These are phyloP conservation scores for Xylariaceae sp. DNA, from an alignment of 2,329 filamentous ascomycete genomes.

Conservation along the genomic window DNA sequence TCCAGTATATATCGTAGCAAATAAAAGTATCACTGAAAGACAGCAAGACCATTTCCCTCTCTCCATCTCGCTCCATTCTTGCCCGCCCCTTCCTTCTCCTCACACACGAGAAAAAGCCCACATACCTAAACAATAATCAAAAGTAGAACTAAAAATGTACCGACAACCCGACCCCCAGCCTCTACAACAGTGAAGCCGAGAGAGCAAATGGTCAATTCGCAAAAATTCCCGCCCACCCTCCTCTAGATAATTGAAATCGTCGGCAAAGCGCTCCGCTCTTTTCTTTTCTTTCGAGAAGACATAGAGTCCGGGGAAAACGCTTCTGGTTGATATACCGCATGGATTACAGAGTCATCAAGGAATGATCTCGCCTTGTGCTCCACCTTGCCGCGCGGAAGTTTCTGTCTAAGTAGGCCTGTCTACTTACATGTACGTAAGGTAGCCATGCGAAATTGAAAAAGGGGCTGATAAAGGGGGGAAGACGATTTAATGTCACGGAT, in stretches of 20 bases:
- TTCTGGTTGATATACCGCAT: conserved; percentile 59
- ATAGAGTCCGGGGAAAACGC: conserved; percentile 18
- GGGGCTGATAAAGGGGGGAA: conserved; percentile 1
- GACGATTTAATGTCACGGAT: background rate
- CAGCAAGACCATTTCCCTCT: too few species aligned
- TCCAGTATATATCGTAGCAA: too few species aligned
- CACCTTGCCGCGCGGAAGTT: conserved; percentile 65
- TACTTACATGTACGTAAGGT: too few species aligned
- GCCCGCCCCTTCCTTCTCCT: too few species aligned
- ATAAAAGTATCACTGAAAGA: too few species aligned
- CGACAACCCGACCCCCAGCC: conserved; percentile 39
- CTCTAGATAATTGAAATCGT: conserved; percentile 31
- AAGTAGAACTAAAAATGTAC: conserved; percentile 34
- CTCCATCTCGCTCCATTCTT: too few species aligned
- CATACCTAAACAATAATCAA: conserved; percentile 3
- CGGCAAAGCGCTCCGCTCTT: conserved; percentile 16
- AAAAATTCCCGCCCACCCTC: conserved; percentile 27
- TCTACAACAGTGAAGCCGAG: conserved; percentile 29
- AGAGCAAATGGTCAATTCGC: conserved; percentile 44
- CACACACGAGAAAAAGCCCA: background rate
- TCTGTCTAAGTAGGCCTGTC: conserved; percentile 1
- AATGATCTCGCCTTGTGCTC: conserved; percentile 72
- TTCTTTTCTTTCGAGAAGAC: conserved; percentile 6
- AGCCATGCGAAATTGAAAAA: conserved; percentile 1
- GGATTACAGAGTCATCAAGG: conserved; percentile 75